These are phyloP conservation scores for Sclerotiophoma versabilis DNA, from an alignment of 2,329 filamentous ascomycete species.

Conservation along the genomic window DNA sequence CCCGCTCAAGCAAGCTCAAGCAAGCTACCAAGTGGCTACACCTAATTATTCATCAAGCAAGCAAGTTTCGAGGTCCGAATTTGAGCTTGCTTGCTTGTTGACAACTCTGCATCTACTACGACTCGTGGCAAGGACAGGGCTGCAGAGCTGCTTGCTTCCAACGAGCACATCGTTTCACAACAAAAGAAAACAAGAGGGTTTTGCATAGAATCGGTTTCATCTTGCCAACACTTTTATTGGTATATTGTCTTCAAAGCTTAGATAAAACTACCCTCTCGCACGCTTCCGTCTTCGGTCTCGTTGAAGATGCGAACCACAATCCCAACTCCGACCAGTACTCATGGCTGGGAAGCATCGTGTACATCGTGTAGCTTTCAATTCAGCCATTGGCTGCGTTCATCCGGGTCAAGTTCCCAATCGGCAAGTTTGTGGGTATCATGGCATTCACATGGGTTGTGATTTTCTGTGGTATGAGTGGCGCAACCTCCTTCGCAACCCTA, in stretches of 20 bases:
- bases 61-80: too few relatives aligned
- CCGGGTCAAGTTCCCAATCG: slow-evolving; percentile 66
- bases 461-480: slow-evolving; percentile 68
- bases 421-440: slow-evolving; percentile 64
- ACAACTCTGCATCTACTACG: too few relatives aligned
- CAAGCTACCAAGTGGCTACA: too few relatives aligned
- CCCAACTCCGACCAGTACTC: slow-evolving; percentile 60
- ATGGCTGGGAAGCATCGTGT: slow-evolving; percentile 61
- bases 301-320: slow-evolving; percentile 63
- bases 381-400: slow-evolving; percentile 62
- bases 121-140: slow-evolving; percentile 55
- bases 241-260: slow-evolving; percentile 69
- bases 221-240: slow-evolving; percentile 63
- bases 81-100: too few relatives aligned
- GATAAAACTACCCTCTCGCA: slow-evolving; percentile 70
- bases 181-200: slow-evolving; percentile 61
- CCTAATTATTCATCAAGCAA: too few relatives aligned
- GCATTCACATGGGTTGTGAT: slow-evolving; percentile 62
- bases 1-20: too few relatives aligned
- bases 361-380: slow-evolving; percentile 62
- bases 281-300: slow-evolving; percentile 69
- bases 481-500: slow-evolving; percentile 65
- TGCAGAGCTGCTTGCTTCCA: slow-evolving; percentile 57
- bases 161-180: slow-evolving; percentile 57
- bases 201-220: slow-evolving; percentile 61